Base-by-base conservation (phyloP, 257 asterid genomes). In the Cinchona pubescens region DNA sequence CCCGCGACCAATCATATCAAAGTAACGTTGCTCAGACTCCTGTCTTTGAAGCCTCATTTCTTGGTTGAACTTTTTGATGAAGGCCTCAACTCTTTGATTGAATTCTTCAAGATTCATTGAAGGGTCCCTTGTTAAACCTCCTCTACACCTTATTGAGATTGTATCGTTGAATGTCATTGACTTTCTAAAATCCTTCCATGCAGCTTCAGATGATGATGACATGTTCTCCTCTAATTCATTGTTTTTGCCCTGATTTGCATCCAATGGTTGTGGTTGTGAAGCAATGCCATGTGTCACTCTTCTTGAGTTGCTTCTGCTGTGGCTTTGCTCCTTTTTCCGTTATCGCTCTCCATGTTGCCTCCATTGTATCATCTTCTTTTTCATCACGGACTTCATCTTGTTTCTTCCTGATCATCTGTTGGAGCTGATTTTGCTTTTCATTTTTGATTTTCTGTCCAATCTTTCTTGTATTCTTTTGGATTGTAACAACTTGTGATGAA, bases 281-380 rank as follows among this genome's bases (percentile, higher is more conserved):
- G n/a, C n/a, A n/a, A n/a, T n/a, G 70, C 49, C 88, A 87, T 1
- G 91, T 86, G 27, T 91, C 91, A 53, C 92, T 78, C 76, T 86
- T 86, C 55, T 74, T 85, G 7, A 88, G 76, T 40, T 76, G 78
- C 62, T 84, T 74, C 30, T 46, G 75, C 42, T 60, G 71, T 12
- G 81, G 30, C 71, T 53, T 76, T 35, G 51, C 29, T 62, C 74
- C 85, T 56, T 79, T 89, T 51, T 71, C 89, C 0, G 67, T 84
- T 32, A 91, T 91, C 4, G 88, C 86, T 69, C 46, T 79, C 97
- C 97, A 91, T 1, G 90, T 85, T 13, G 90, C 90, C 76, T 86
- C 97, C 82, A 91, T 81, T 15, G 90, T 82, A 64, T 84, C 88
- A 4, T 74, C 84, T 15, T 68, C 85, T 37, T 80, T 74, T 0